A percentile compares a stretch with the other conserved stretches of the same genome.
phyloP scores from a whole-genome alignment of 2,329 filamentous ascomycete species.

The Ophiostoma perfectum region DNA sequence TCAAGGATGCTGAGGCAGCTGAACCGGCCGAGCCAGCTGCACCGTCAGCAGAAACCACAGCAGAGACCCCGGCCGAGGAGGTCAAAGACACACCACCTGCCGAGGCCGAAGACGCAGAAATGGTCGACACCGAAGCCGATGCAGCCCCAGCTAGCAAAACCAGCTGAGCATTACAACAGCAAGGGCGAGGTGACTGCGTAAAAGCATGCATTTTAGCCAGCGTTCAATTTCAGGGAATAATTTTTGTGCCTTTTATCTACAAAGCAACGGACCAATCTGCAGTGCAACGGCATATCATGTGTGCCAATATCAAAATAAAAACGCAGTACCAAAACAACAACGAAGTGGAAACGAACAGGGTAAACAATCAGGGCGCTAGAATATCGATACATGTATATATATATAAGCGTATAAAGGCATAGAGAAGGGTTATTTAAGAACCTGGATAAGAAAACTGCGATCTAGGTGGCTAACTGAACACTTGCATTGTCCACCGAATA shows the following conservation, averaged over 20 bases:
- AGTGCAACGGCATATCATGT: too few relatives aligned
- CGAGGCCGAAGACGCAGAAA: conserved; percentile 16
- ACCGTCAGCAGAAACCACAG: too few relatives aligned
- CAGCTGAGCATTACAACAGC: background rate
- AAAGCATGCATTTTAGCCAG: background rate
- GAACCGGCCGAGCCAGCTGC: background rate
- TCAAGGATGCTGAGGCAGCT: background rate
- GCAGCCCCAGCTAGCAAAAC: background rate
- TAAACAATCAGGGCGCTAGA: background rate
- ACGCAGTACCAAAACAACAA: too few relatives aligned
- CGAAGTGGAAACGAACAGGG: too few relatives aligned
- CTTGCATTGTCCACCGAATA: background rate
- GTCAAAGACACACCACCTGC: background rate
- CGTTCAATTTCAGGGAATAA: background rate
- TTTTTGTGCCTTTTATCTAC: background rate
- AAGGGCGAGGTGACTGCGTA: background rate
- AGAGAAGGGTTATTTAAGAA: background rate
- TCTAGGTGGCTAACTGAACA: too few relatives aligned
- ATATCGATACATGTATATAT: background rate
- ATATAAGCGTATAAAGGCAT: background rate
- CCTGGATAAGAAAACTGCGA: too few relatives aligned
- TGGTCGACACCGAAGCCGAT: conserved; percentile 18
- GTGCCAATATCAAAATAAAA: too few relatives aligned
- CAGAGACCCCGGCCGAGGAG: background rate
- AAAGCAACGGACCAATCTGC: background rate